phyloP scores from a whole-genome alignment of 2,329 filamentous ascomycete species.

The Sarocladiaceae sp. region DNA sequence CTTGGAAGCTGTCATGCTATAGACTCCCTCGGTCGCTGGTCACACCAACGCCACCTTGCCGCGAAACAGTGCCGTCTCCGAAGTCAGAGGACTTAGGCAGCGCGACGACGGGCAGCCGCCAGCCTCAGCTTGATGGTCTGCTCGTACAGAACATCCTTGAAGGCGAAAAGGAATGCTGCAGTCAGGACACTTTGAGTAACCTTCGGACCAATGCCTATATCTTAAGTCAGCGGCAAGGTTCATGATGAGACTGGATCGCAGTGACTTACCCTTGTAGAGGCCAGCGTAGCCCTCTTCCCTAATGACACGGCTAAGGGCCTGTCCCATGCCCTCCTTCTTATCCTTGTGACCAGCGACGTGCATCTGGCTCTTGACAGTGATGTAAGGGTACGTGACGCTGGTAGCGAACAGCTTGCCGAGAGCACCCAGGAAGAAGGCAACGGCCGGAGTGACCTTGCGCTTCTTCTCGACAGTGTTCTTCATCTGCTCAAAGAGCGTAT shows the following conservation, averaged over 20 bases:
- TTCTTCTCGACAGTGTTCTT: conserved; percentile 80
- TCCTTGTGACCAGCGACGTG: conserved; percentile 76
- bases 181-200: conserved; percentile 95
- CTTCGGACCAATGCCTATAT: conserved; percentile 83
- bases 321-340: conserved; percentile 74
- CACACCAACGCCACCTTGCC: too few species aligned
- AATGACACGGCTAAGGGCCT: conserved; percentile 72
- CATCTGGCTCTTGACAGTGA: conserved; percentile 97
- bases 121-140: conserved; percentile 63
- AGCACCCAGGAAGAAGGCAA: conserved; percentile 87
- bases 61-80: background rate
- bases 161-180: conserved; percentile 91
- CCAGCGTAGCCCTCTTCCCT: conserved; percentile 86
- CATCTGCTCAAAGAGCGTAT: conserved; percentile 97
- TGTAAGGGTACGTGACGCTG: conserved; percentile 93
- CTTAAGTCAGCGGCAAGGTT: too few species aligned
- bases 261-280: conserved; percentile 80
- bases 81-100: conserved; percentile 19
- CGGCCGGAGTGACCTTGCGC: conserved; percentile 69
- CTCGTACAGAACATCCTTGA: conserved; percentile 94
- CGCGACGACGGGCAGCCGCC: conserved; percentile 32
- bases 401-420: conserved; percentile 93
- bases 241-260: too few species aligned
- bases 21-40: too few species aligned
- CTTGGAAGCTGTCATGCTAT: too few species aligned